Base-by-base conservation (phyloP, 257 asterid genomes). In the Solanum bulbocastanum region DNA sequence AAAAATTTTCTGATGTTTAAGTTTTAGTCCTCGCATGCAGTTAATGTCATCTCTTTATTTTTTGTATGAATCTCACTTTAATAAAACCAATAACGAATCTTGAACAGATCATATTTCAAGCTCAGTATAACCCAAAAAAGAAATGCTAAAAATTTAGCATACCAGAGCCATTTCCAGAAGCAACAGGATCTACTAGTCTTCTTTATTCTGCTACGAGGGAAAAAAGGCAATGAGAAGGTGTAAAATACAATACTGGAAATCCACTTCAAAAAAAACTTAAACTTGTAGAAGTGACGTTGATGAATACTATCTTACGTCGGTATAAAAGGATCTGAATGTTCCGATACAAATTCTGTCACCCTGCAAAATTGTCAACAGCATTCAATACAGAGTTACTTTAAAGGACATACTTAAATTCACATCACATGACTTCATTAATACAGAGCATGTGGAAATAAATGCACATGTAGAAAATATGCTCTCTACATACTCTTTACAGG, bases 91-190 rank as follows among this genome's bases (percentile, higher is more conserved):
- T 32, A 82, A 20, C 13, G 42, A 30, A 82, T 49, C 69, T 18
- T 52, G 22, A 49, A 20, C 6, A 6, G 44, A 82, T 82, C 18
- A 82, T 79, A 79, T 44, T 25, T 79, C 37, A n/a, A 1, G 37
- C 16, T 25, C 37, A 25, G 39, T 44, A 40, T 42, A 44, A 79
- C 14, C 14, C 84, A n/a, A 42, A 79, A 76, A 42, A 8, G n/a
- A 30, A 49, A 49, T 5, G 69, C 44, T 82, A 10, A 81, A 30
- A 49, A 10, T 18, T 84, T 42, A 75, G 86, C 76, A 88, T 95
- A 95, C 98, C 98, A 93, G 87, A 94, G 89, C 96, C 96, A 92
- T 91, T 92, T 94, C 98, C 98, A 93, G 90, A 93, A 89, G 84
- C 94, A 89, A 46, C 93, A 87, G 66, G 94, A 92, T 88, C 89